Base-by-base conservation (phyloP, 768 basidiomycete species). In the Mycena galopus region DNA sequence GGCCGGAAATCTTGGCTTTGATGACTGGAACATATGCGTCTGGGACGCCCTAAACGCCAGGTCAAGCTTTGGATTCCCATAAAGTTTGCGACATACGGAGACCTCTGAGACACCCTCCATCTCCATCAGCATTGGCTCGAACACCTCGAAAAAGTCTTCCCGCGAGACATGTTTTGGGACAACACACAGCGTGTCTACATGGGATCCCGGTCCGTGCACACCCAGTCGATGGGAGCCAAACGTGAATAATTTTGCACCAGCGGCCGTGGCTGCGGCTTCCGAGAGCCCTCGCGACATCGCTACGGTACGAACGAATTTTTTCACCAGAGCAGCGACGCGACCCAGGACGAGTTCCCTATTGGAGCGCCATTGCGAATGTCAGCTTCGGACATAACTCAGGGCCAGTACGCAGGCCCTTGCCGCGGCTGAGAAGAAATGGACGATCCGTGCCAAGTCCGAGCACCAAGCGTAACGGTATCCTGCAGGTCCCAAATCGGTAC, bases 121-220 rank as follows among this genome's bases (percentile, higher is more conserved):
- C 53, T 93, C 91, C 75, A 89, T 90, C 61, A 99, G 84, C 95
- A 98, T 95, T 17, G 90, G 88, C 80, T 96, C 95, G 76, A 99
- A 97, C 29, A 92, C 86, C 0, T 94, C 92, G 79, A 98, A 98
- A 85, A 99, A 99, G 85, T 99, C 97, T 75, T 98, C 96, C 73
- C 96, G 89, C 67, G 93, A 94, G 67, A 99, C 94, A 82, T 98
- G 96, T 81, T 97, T 96, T 9, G 98, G 98, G 42, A 97, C 98
- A 39, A 99, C 97, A 79, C 96, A 94, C 25, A 99, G 85, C n/a
- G 97, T 98, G 86, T 99, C 98, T 81, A 99, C 98, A 89, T 99
- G 97, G 59, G 93, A 88, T 4, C 95, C 94, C 39, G 97, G 98
- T 16, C 95, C 96, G 82, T 99, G 98, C 25, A 99, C 98, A 70